Conservation (phyloP, 2,329 filamentous ascomycete species). For the Verticillium klebahnii region DNA sequence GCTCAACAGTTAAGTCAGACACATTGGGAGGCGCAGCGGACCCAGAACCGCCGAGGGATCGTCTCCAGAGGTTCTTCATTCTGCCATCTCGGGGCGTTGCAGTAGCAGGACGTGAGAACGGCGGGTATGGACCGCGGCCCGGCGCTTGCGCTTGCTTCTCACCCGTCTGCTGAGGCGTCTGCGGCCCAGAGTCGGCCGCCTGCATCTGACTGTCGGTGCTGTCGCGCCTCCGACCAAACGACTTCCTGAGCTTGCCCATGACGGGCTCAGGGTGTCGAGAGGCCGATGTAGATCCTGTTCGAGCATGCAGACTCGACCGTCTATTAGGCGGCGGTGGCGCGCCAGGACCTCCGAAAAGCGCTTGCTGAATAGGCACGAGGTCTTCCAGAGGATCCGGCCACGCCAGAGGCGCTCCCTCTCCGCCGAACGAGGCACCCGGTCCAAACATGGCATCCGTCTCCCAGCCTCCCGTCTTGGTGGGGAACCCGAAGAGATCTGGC, state of each 20-base stretch:
- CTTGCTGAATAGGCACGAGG: slow-evolving; percentile 36
- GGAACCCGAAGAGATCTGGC: slow-evolving; percentile 53
- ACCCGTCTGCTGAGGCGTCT: slow-evolving; percentile 15
- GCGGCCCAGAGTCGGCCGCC: not conserved
- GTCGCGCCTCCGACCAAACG: slow-evolving; percentile 19
- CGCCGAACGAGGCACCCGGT: slow-evolving; percentile 23
- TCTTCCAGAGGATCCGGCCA: slow-evolving; percentile 39
- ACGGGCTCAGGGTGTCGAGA: slow-evolving; percentile 10
- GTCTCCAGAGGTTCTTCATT: slow-evolving; percentile 46
- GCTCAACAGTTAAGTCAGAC: not conserved
- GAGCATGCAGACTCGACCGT: slow-evolving; percentile 48
- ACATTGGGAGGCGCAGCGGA: slow-evolving; percentile 12
- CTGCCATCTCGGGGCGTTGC: slow-evolving; percentile 37
- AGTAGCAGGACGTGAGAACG: slow-evolving; percentile 27
- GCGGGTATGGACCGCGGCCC: slow-evolving; percentile 39
- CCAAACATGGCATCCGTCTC: slow-evolving; percentile 43
- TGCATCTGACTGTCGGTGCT: slow-evolving; percentile 22
- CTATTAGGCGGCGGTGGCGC: slow-evolving; percentile 46
- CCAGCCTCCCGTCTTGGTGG: slow-evolving; percentile 38
- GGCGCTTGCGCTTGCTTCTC: slow-evolving; percentile 28
- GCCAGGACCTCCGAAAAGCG: slow-evolving; percentile 28
- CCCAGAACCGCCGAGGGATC: slow-evolving; percentile 38
- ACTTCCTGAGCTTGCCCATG: slow-evolving; percentile 18
- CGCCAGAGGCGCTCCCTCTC: slow-evolving; percentile 22
- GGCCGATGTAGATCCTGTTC: slow-evolving; percentile 28